Conservation (phyloP, 495 filamentous ascomycete species). For the Xylaria grammica region DNA sequence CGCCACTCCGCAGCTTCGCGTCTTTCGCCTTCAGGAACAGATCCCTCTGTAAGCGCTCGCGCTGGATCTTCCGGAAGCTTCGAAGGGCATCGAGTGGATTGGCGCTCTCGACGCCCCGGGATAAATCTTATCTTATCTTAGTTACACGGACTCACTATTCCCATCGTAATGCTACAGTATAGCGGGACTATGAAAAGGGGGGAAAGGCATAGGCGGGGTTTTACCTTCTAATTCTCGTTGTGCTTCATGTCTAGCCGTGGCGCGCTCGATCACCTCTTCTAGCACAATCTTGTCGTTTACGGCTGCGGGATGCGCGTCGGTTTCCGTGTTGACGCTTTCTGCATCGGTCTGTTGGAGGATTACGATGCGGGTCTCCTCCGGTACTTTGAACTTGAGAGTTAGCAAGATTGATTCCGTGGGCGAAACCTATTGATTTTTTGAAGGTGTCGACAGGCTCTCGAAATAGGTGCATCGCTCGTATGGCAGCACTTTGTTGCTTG, state of each 20-base stretch:
- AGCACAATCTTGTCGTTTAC: slow-evolving; percentile 55
- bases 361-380: slow-evolving; percentile 67
- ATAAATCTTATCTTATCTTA: slow-evolving; percentile 50
- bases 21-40: slow-evolving; percentile 73
- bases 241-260: slow-evolving; percentile 63
- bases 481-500: background rate
- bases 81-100: slow-evolving; percentile 62
- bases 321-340: slow-evolving; percentile 21
- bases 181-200: slow-evolving; percentile 4
- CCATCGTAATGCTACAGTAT: slow-evolving; percentile 30
- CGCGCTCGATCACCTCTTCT: slow-evolving; percentile 70
- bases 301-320: slow-evolving; percentile 18
- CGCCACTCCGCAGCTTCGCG: slow-evolving; percentile 72
- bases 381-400: slow-evolving; percentile 42
- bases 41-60: slow-evolving; percentile 63
- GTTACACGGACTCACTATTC: slow-evolving; percentile 26
- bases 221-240: slow-evolving; percentile 62
- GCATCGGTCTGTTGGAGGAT: slow-evolving; percentile 72
- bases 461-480: background rate
- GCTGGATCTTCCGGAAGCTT: slow-evolving; percentile 63
- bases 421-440: too few species aligned
- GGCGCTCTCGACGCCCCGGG: slow-evolving; percentile 40
- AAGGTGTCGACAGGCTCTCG: background rate
- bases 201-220: slow-evolving; percentile 30
- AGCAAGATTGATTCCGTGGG: background rate